Conservation (phyloP, 345 rosid species). For the Clausena lansium region DNA sequence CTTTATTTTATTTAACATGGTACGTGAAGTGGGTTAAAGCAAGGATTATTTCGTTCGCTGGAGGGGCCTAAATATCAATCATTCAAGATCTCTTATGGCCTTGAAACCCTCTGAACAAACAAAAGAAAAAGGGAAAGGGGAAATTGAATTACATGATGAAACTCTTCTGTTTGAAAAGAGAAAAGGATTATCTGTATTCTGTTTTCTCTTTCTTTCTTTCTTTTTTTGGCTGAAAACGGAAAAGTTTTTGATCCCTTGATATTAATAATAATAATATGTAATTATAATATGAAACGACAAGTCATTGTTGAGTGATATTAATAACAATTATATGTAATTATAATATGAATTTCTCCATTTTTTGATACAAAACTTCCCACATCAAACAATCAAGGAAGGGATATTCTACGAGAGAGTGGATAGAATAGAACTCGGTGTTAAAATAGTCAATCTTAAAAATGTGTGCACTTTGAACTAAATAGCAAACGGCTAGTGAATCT, state of each 20-base stretch:
- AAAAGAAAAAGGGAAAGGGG: neutral
- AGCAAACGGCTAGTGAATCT: slow-evolving; percentile 6
- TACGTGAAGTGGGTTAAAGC: slow-evolving; percentile 3
- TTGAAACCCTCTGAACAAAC: neutral
- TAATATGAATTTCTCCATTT: too few relatives aligned
- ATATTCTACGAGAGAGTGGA: neutral
- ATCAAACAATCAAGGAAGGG: neutral
- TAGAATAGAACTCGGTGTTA: too few relatives aligned
- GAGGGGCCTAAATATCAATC: neutral
- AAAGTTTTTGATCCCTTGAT: neutral
- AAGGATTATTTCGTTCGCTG: neutral
- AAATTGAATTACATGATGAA: neutral
- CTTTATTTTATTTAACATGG: neutral
- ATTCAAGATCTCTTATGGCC: neutral
- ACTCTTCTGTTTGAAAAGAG: neutral
- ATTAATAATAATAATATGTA: too few relatives aligned
- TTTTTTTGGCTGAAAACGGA: neutral
- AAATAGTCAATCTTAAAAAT: neutral
- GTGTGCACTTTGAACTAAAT: neutral
- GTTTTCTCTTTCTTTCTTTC: neutral
- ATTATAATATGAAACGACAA: too few relatives aligned
- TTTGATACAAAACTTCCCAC: neutral
- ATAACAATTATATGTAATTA: neutral
- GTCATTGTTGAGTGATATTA: too few relatives aligned
- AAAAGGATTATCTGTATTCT: neutral